phyloP scores from a whole-genome alignment of 352 stramenopile genomes.

The Saprolegnia parasitica region DNA sequence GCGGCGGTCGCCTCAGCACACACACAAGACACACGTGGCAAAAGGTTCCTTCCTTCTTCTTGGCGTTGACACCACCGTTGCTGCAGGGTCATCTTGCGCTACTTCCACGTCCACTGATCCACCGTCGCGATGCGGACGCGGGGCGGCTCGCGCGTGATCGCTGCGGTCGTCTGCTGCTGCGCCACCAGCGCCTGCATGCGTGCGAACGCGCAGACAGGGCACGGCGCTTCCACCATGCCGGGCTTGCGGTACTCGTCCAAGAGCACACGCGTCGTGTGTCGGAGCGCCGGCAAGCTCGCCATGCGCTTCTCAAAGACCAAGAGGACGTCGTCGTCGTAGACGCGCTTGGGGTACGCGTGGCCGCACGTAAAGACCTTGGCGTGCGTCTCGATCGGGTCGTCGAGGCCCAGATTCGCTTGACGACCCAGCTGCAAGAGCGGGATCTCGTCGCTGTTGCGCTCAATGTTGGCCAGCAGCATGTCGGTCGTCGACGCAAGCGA shows the following conservation, averaged over 20 bases:
- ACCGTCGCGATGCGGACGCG: constrained; percentile 13
- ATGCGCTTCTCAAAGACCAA: constrained; percentile 79
- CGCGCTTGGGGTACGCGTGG: constrained; percentile 77
- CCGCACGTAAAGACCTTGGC: constrained; percentile 81
- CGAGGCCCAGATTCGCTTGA: constrained; percentile 69
- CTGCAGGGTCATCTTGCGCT: background rate
- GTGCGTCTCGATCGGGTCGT: constrained; percentile 79
- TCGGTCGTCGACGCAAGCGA: constrained; percentile 36
- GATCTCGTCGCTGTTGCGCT: constrained; percentile 62
- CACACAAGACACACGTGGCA: no score
- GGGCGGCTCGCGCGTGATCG: constrained; percentile 21
- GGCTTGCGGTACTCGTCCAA: constrained; percentile 53
- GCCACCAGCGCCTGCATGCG: constrained; percentile 19
- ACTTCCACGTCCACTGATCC: constrained; percentile 28
- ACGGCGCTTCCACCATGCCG: constrained; percentile 59
- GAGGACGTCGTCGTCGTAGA: constrained; percentile 82
- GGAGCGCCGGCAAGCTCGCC: constrained; percentile 50
- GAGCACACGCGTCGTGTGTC: constrained; percentile 62
- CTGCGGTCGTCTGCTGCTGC: constrained; percentile 2
- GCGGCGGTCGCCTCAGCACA: no score
- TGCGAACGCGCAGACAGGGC: constrained; percentile 70
- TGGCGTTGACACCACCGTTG: no score
- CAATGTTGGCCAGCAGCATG: constrained; percentile 69
- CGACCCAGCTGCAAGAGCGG: constrained; percentile 48
- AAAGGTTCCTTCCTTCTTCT: no score